Conservation (phyloP, 768 basidiomycete species). For the Mycena sanguinolenta region DNA sequence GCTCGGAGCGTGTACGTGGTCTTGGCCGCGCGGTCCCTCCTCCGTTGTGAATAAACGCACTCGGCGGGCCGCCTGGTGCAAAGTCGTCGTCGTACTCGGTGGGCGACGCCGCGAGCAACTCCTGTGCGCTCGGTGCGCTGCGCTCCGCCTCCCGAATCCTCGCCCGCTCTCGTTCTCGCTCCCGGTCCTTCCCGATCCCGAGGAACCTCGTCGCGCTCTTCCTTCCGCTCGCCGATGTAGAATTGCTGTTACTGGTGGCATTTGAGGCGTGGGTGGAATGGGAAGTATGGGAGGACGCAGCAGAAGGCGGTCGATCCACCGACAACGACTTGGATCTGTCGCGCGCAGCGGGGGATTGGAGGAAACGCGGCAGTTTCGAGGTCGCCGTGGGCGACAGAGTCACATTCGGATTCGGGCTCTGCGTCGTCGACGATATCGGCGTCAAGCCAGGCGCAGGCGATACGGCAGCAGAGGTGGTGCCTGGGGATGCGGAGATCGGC, state of each 20-base stretch:
- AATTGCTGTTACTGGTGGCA: background rate
- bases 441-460: no score
- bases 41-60: conserved; percentile 43
- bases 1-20: no score
- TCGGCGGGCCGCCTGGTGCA: conserved; percentile 44
- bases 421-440: no score
- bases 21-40: conserved; percentile 55
- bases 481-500: no score
- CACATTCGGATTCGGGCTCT: no score
- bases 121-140: conserved; percentile 14
- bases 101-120: conserved; percentile 35
- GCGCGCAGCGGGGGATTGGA: conserved; percentile 60
- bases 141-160: conserved; percentile 22
- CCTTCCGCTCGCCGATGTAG: conserved; percentile 1
- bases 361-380: no score
- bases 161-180: conserved; percentile 19
- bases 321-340: conserved; percentile 62
- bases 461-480: no score
- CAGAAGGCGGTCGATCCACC: conserved; percentile 15
- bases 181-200: conserved; percentile 6
- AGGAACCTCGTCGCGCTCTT: conserved; percentile 2
- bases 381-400: conserved; percentile 38
- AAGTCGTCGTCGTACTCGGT: background rate
- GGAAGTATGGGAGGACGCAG: conserved; percentile 6
- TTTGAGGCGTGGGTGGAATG: background rate